These are phyloP conservation scores for Pythium dissotocum DNA, from an alignment of 352 stramenopile genomes.

Conservation along the genomic window DNA sequence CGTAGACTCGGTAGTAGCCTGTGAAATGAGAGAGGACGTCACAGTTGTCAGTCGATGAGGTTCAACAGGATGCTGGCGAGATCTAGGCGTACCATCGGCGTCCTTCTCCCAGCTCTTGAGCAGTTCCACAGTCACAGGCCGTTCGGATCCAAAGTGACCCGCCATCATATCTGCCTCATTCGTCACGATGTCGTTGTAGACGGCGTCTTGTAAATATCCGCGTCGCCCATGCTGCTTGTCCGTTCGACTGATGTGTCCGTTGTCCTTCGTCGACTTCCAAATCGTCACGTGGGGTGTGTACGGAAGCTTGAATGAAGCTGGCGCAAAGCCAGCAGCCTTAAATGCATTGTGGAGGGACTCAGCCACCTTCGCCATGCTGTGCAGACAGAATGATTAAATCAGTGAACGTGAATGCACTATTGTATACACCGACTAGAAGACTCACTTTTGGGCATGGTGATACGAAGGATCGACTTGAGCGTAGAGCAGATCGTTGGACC, in stretches of 20 bases:
- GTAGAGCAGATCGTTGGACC: conserved; percentile 40
- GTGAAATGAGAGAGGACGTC: background rate
- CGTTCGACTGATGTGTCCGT: conserved; percentile 27
- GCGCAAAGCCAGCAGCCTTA: conserved; percentile 28
- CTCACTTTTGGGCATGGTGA: background rate
- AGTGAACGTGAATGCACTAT: background rate
- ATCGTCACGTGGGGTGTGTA: conserved; percentile 47
- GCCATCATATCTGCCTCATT: background rate
- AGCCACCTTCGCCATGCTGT: conserved; percentile 33
- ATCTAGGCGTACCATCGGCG: conserved; percentile 26
- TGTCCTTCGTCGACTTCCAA: conserved; percentile 42
- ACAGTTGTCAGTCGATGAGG: too few relatives aligned
- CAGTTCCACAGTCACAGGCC: conserved; percentile 31
- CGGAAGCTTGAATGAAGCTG: conserved; percentile 26
- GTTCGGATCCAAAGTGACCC: conserved; percentile 25
- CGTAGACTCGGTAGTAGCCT: background rate
- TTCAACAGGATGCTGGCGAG: too few relatives aligned
- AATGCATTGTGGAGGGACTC: conserved; percentile 34
- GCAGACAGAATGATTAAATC: background rate
- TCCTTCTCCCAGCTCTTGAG: conserved; percentile 38
- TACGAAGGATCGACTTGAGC: conserved; percentile 9
- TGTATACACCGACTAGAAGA: background rate
- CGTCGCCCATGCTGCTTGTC: conserved; percentile 22
- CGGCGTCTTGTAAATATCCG: conserved; percentile 31
- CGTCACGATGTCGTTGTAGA: conserved; percentile 26